Base-by-base conservation (phyloP, 352 stramenopile species). In the Globisporangium echinulatum region DNA sequence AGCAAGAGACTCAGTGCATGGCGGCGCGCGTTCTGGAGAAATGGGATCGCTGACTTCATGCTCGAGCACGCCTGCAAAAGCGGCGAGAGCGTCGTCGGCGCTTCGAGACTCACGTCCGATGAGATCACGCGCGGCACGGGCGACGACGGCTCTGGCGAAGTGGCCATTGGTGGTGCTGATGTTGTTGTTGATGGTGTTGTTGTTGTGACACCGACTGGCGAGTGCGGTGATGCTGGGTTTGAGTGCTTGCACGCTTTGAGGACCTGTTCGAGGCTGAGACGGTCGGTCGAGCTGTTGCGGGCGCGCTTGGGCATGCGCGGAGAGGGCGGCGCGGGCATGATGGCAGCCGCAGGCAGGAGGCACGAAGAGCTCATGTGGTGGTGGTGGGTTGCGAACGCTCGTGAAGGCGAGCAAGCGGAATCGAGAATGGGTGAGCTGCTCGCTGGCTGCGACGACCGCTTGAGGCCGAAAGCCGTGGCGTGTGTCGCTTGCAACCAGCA, bases 11-110 rank as follows among this genome's bases (percentile, higher is more conserved):
- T 72, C 13, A 92, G 64, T 44, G 82, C 82, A 63, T 92, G 79
- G 56, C 77, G 76, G 37, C 82, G 79, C 52, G 82, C 88, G 59
- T 87, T 82, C 65, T 86, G 82, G 38, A 92, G 72, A 60, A 92
- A 92, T 17, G 72, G 75, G 62, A 91, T 84, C 38, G 82, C 82
- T 56, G 85, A 77, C 58, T 77, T 71, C 54, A 89, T 82, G 61
- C 71, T 88, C 49, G 65, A 71, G 58, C 71, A 79, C 13, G 77
- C 72, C 44, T 79, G 66, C 54, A 87, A 72, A 38, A 84, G 63
- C 0, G 81, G 77, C 60, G 68, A 73, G 33, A 59, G 25, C 50
- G 58, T 37, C 33, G 52, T 33, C 0, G 50, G 58, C 6, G 40
- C 39, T 6, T 58, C 58, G 0, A 50, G 9, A 2, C 42, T 63